A percentile compares a stretch with the other conserved stretches of the same genome.
phyloP scores from a whole-genome alignment of 2,329 filamentous ascomycete species.

The Trichoderma oligosporum region DNA sequence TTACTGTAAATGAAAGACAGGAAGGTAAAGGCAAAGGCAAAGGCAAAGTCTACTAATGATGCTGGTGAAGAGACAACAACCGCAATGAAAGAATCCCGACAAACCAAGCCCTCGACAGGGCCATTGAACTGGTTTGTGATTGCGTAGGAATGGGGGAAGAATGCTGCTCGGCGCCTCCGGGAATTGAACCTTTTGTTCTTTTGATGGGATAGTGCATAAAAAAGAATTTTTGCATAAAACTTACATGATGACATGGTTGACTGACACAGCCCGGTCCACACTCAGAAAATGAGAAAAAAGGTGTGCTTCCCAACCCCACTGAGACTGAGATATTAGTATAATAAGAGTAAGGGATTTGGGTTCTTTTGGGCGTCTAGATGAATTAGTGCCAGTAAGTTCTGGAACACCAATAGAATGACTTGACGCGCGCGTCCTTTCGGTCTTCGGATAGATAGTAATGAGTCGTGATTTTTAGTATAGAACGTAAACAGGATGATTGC shows the following conservation, averaged over 20 bases:
- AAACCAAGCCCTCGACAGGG: background rate
- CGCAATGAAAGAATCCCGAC: slow-evolving; percentile 4
- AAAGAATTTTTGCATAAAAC: slow-evolving; percentile 10
- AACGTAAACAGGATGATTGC: no score
- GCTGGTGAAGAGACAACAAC: background rate
- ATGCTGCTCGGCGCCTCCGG: slow-evolving; percentile 2
- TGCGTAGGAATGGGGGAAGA: background rate
- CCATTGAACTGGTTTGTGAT: slow-evolving; percentile 7
- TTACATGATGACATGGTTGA: slow-evolving; percentile 11
- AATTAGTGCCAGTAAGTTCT: no score
- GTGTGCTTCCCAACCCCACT: background rate
- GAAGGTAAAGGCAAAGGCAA: background rate
- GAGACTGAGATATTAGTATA: slow-evolving; percentile 13
- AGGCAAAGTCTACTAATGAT: background rate
- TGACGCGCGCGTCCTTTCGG: background rate
- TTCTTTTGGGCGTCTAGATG: slow-evolving; percentile 2
- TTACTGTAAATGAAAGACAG: background rate
- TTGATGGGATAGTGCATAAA: background rate
- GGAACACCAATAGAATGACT: background rate
- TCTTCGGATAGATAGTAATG: no score
- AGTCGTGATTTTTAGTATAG: no score
- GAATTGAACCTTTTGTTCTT: no score
- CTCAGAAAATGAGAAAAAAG: background rate
- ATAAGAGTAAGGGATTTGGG: background rate
- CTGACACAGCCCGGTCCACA: slow-evolving; percentile 11